A percentile compares a stretch with the other conserved stretches of the same genome.
phyloP scores from a whole-genome alignment of 306 rosid genomes.

The Ormosia semicastrata region DNA sequence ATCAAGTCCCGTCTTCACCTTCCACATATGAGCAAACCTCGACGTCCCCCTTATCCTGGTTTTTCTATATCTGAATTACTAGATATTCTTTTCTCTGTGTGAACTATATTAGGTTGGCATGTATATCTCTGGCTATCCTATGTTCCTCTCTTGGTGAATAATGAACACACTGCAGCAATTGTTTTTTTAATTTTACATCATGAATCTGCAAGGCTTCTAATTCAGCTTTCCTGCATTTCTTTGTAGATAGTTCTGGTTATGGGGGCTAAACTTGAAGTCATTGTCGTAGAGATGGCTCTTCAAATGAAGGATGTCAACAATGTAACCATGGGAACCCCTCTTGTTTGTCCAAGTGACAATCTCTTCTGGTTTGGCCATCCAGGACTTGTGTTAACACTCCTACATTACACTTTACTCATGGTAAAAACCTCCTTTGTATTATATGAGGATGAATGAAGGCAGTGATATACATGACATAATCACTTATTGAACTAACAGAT shows the following conservation, averaged over 20 bases:
- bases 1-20: too few relatives aligned
- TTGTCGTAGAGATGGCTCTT: slow-evolving; percentile 15
- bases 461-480: neutral
- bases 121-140: slow-evolving; percentile 19
- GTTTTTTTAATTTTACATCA: neutral
- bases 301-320: neutral
- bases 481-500: neutral
- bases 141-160: slow-evolving; percentile 8
- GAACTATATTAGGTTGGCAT: slow-evolving; percentile 11
- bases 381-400: slow-evolving; percentile 9
- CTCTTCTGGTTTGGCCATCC: slow-evolving; percentile 22
- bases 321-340: slow-evolving; percentile 21
- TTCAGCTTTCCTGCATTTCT: neutral
- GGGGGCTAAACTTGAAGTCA: slow-evolving; percentile 23
- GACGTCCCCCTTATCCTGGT: too few relatives aligned
- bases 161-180: neutral
- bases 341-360: slow-evolving; percentile 12
- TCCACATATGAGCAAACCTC: too few relatives aligned
- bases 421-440: neutral
- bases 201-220: neutral
- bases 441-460: neutral
- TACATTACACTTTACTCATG: slow-evolving; percentile 19
- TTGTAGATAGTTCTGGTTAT: slow-evolving; percentile 4
- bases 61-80: neutral
- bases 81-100: neutral